These are phyloP conservation scores for Leishmania lainsoni DNA, from an alignment of 208 protist genomes.

Conservation along the genomic window DNA sequence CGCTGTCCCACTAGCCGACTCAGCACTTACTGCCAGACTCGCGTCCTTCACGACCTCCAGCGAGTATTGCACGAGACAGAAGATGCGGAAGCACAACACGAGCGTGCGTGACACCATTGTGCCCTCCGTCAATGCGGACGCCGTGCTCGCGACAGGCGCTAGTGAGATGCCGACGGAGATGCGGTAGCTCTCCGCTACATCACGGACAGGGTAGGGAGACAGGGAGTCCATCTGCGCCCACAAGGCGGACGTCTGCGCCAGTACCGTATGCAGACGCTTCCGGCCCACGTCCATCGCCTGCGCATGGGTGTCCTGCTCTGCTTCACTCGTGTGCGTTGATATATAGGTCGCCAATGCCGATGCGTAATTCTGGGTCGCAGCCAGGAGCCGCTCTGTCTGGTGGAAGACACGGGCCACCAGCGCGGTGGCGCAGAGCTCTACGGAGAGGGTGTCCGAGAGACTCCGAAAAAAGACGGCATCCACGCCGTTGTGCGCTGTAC, in stretches of 20 bases:
- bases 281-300: constrained; percentile 20
- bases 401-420: constrained; percentile 47
- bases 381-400: constrained; percentile 57
- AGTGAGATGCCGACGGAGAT: constrained; percentile 31
- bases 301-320: neutral
- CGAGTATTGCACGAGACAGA: constrained; percentile 45
- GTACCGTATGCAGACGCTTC: constrained; percentile 12
- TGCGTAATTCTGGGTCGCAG: constrained; percentile 71
- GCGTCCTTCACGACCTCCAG: constrained; percentile 15
- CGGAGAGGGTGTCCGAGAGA: constrained; percentile 16
- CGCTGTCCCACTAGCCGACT: constrained; percentile 9
- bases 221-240: constrained; percentile 49
- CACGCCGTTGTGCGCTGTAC: constrained; percentile 5
- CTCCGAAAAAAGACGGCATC: constrained; percentile 17
- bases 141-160: neutral
- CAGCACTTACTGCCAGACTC: neutral
- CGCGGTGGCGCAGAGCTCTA: constrained; percentile 35
- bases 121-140: constrained; percentile 3
- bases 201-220: constrained; percentile 53
- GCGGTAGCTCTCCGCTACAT: constrained; percentile 52
- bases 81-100: constrained; percentile 72
- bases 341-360: constrained; percentile 35
- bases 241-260: constrained; percentile 17
- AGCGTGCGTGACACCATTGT: constrained; percentile 61
- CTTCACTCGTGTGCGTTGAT: neutral